Evolutionary conservation across 2,329 filamentous ascomycete genomes (phyloP), one percentile per base, ranked within the genome.

Genomic region (Phialophora expanda): DNA sequence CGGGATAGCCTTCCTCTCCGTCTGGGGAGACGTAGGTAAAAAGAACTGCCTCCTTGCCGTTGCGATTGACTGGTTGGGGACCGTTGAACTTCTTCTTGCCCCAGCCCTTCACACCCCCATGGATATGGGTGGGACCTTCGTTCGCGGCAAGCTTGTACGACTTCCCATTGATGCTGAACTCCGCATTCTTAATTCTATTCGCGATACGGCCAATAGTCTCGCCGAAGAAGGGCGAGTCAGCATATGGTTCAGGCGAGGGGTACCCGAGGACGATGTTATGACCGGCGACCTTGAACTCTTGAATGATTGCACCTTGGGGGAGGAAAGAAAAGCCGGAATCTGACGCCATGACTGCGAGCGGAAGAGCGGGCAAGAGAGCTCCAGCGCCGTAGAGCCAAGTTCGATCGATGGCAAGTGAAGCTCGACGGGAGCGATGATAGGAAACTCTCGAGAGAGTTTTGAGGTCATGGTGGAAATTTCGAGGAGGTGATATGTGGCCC

Each of bases 231-330:
- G 91, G 88, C 11, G 79, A 81, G 80, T 95, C 94, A 70, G 85
- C 85, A 81, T 97, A 97, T 67, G 89, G 86, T 53, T 90, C 87
- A 61, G 90, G 86, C 14, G 85, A 88, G 20, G 90, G 86, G 80
- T 97, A 97, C 61, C 89, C 89, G 72, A 95, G 90, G 24, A 97
- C 93, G 71, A 99, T 95, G 81, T 97, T 95, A 76, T 86, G 82
- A 69, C 87, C 90, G 66, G 85, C 90, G 72, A 98, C 86, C 56
- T 84, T 85, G 81, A 97, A 89, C 74, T 90, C 86, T 77, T 97
- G 80, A 62, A 83, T 80, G 70, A 82, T 79, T 59, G 78, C 81
- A 30, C 80, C 81, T 28, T 82, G 75, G 14, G 79, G 75, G 48
- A 82, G 73, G 71, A 82, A 81, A 53, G 77, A 78, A 73, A 83